Evolutionary conservation across 768 basidiomycete genomes (phyloP).

Genomic region (Sporobolomyces roseus): DNA sequence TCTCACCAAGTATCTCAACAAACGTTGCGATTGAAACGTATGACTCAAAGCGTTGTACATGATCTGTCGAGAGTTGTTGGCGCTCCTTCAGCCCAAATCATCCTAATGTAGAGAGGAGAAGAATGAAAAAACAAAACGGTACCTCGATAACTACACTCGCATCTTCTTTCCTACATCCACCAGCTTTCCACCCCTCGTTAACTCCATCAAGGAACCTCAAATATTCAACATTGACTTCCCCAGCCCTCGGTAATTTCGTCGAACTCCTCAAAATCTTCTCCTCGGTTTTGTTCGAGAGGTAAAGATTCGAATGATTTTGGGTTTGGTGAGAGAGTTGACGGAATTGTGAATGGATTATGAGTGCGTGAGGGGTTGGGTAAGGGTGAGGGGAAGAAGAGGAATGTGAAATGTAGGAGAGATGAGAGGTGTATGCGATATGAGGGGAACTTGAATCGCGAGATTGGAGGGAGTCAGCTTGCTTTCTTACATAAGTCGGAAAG

Average conservation of each 20-base stretch:
- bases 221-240: conserved; percentile 28
- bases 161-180: background rate
- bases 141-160: conserved; percentile 33
- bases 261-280: conserved; percentile 15
- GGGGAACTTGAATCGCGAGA: background rate
- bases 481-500: background rate
- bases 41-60: conserved; percentile 91
- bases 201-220: conserved; percentile 37
- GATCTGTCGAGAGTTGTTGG: conserved; percentile 53
- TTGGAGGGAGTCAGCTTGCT: too few species aligned
- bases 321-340: background rate
- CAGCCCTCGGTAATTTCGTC: conserved; percentile 35
- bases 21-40: conserved; percentile 84
- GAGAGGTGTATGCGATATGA: conserved; percentile 8
- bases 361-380: conserved; percentile 7
- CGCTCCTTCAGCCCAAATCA: too few species aligned
- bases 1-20: conserved; percentile 79
- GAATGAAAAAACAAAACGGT: background rate
- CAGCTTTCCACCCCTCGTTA: conserved; percentile 21
- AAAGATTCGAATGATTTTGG: background rate
- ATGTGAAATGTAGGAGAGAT: conserved; percentile 27
- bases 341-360: conserved; percentile 21
- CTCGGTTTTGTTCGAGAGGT: conserved; percentile 10
- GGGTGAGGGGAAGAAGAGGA: background rate
- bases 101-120: too few species aligned